Conservation (phyloP, 768 basidiomycete genomes). For the Leccinellum luteum region DNA sequence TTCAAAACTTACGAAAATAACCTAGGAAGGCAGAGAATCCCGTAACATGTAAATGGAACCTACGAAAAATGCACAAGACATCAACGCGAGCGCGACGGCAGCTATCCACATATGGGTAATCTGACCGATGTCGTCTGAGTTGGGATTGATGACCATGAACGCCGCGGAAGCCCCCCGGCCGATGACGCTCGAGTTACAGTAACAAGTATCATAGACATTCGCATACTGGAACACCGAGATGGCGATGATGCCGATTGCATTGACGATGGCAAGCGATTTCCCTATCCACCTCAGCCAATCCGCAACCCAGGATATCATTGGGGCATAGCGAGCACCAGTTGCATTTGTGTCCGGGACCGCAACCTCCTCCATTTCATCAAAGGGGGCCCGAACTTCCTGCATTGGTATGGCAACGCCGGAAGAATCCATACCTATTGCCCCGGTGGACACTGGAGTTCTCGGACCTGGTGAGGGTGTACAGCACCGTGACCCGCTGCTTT, state of each 20-base stretch:
- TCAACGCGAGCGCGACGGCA: conserved; percentile 29
- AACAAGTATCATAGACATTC: conserved; percentile 13
- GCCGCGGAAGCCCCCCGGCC: neutral
- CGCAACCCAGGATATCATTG: neutral
- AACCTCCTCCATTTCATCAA: neutral
- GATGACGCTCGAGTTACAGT: conserved; percentile 25
- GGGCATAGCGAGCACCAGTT: too few species aligned
- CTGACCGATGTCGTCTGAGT: conserved; percentile 17
- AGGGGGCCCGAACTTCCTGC: neutral
- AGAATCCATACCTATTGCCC: neutral
- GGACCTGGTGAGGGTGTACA: neutral
- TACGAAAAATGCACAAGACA: conserved; percentile 22
- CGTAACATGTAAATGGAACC: conserved; percentile 25
- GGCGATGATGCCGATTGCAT: conserved; percentile 21
- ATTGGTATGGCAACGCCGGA: neutral
- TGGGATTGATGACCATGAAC: conserved; percentile 22
- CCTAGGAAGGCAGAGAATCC: conserved; percentile 10
- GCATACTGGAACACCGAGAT: conserved; percentile 27
- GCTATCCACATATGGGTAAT: conserved; percentile 37
- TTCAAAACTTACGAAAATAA: neutral
- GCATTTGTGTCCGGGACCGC: neutral
- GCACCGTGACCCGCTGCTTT: neutral
- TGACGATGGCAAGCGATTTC: conserved; percentile 24
- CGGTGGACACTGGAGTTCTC: neutral
- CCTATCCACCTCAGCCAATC: conserved; percentile 21